Conservation (phyloP, 257 asterid genomes). For the Lithospermum erythrorhizon region DNA sequence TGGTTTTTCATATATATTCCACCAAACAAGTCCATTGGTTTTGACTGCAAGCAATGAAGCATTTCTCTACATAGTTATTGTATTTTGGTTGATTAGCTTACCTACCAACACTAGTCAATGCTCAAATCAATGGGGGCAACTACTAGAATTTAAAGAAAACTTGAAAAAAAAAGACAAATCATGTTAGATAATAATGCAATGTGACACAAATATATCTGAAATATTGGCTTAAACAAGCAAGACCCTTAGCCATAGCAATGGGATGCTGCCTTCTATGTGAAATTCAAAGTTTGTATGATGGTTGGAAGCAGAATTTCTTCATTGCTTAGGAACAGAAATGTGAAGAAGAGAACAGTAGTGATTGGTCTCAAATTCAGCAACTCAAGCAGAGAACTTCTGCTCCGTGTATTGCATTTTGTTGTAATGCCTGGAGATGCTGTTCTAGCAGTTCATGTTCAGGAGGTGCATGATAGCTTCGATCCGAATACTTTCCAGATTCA, state of each 20-base stretch:
- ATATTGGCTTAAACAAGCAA: too few relatives aligned
- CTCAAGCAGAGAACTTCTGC: slow-evolving; percentile 62
- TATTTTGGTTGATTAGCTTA: too few relatives aligned
- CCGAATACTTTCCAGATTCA: slow-evolving; percentile 48
- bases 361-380: slow-evolving; percentile 65
- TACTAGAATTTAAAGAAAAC: too few relatives aligned
- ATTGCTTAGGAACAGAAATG: slow-evolving; percentile 22
- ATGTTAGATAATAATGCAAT: too few relatives aligned
- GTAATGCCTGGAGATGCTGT: slow-evolving; percentile 41
- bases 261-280: slow-evolving; percentile 11
- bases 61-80: too few relatives aligned
- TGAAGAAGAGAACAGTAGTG: slow-evolving; percentile 33
- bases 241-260: not conserved
- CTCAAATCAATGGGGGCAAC: too few relatives aligned
- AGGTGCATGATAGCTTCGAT: slow-evolving; percentile 39
- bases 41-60: too few relatives aligned
- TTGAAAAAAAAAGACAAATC: too few relatives aligned
- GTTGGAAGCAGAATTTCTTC: slow-evolving; percentile 27
- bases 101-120: too few relatives aligned
- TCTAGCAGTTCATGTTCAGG: slow-evolving; percentile 60
- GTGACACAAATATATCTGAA: too few relatives aligned
- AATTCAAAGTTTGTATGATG: slow-evolving; percentile 15
- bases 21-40: too few relatives aligned
- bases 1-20: too few relatives aligned
- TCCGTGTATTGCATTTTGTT: slow-evolving; percentile 33